These are phyloP conservation scores for Globisporangium perplexum DNA, from an alignment of 352 stramenopile genomes.

Conservation along the genomic window DNA sequence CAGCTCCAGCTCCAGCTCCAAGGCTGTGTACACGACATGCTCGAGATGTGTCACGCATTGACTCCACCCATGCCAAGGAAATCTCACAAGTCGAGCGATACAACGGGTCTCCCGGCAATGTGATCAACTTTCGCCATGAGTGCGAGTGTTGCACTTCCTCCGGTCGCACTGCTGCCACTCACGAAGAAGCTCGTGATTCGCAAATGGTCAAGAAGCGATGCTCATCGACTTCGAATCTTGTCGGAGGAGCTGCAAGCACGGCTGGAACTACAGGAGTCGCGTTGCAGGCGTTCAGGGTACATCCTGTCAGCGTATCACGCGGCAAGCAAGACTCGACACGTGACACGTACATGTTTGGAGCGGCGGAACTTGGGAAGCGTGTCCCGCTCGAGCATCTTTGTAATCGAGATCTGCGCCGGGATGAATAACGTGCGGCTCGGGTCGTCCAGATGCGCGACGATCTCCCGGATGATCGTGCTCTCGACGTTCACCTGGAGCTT, in stretches of 20 bases:
- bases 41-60: too few species aligned
- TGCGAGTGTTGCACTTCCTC: too few species aligned
- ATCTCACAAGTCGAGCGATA: too few species aligned
- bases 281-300: background rate
- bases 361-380: slow-evolving; percentile 67
- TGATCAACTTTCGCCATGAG: too few species aligned
- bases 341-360: slow-evolving; percentile 53
- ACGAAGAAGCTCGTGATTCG: background rate
- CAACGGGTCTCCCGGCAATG: too few species aligned
- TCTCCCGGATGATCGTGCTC: slow-evolving; percentile 44
- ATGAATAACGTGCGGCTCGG: slow-evolving; percentile 56
- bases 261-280: slow-evolving; percentile 21
- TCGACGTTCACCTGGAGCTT: slow-evolving; percentile 76
- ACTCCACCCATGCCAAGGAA: too few species aligned
- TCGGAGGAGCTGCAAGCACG: slow-evolving; percentile 31
- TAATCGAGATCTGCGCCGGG: slow-evolving; percentile 54
- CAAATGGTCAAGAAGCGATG: background rate
- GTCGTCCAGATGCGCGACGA: slow-evolving; percentile 47
- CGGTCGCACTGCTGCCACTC: too few species aligned
- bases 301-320: background rate
- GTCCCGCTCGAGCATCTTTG: slow-evolving; percentile 71
- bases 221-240: slow-evolving; percentile 9
- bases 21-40: too few species aligned
- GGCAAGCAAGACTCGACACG: background rate
- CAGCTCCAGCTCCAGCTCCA: too few species aligned